Percentiles rank a stretch among this genome's conserved stretches.
These are phyloP conservation scores for Poa pratensis DNA, from an alignment of 176 grass and related monocot species.

Conservation along the genomic window DNA sequence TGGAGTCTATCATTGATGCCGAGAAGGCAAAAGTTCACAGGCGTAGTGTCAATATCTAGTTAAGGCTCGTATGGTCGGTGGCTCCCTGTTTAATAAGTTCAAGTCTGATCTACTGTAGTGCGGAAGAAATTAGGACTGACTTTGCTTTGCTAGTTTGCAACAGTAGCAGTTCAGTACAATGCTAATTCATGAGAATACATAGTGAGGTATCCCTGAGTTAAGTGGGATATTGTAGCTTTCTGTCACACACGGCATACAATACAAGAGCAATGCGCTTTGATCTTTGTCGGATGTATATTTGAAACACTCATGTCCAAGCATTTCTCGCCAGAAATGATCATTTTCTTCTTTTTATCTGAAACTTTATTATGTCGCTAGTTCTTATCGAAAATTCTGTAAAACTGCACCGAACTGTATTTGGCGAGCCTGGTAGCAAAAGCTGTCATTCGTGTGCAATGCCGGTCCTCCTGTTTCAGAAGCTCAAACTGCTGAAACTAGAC, in stretches of 20 bases:
- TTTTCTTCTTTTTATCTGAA: not conserved
- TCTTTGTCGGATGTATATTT: constrained; percentile 1
- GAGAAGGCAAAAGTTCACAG: constrained; percentile 84
- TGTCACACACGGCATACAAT: not conserved
- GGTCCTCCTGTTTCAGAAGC: not conserved
- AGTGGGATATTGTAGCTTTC: not conserved
- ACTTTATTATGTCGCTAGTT: not conserved
- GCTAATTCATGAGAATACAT: constrained; percentile 14
- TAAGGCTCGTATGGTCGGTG: constrained; percentile 1
- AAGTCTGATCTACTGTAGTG: not conserved
- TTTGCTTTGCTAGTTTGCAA: constrained; percentile 33
- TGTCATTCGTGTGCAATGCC: not conserved
- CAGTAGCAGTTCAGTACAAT: constrained; percentile 21
- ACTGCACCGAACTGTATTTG: not conserved
- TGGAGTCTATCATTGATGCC: constrained; percentile 89
- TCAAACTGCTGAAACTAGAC: not conserved
- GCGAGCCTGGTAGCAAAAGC: not conserved
- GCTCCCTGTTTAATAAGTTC: not conserved
- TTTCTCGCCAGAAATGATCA: not conserved
- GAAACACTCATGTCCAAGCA: not conserved
- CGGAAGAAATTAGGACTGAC: constrained; percentile 6
- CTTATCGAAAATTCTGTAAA: not conserved
- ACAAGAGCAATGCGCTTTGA: not conserved
- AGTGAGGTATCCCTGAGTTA: not conserved
- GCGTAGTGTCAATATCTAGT: constrained; percentile 63